phyloP scores from a whole-genome alignment of 2,329 filamentous ascomycete species.

The Sarocladium brachiariae region DNA sequence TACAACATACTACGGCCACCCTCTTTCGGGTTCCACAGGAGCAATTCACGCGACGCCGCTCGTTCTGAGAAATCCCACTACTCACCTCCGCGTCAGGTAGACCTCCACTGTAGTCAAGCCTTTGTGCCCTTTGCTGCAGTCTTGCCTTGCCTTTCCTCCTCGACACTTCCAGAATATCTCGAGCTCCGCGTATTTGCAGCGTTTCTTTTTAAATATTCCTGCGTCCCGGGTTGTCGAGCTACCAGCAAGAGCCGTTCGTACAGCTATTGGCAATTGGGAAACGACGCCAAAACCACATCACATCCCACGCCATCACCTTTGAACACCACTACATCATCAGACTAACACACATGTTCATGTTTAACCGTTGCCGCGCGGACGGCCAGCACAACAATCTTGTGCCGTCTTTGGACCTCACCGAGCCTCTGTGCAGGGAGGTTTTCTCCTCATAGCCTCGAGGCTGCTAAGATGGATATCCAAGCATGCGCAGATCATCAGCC shows the following conservation, averaged over 20 bases:
- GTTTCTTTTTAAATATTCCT: background rate
- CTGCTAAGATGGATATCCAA: slow-evolving; percentile 40
- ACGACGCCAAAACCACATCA: background rate
- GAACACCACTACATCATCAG: slow-evolving; percentile 1
- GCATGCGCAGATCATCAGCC: slow-evolving; percentile 52
- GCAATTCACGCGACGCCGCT: slow-evolving; percentile 19
- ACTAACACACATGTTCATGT: slow-evolving; percentile 50
- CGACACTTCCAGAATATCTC: background rate
- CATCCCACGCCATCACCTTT: background rate
- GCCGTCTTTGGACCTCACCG: slow-evolving; percentile 36
- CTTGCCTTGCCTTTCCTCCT: background rate
- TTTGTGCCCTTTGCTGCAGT: background rate
- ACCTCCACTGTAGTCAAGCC: background rate
- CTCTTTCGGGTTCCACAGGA: slow-evolving; percentile 29
- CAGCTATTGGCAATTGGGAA: background rate
- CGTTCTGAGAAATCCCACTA: slow-evolving; percentile 9
- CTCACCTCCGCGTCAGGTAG: slow-evolving; percentile 1
- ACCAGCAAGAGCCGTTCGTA: background rate
- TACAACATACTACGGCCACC: background rate
- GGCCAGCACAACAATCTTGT: slow-evolving; percentile 43
- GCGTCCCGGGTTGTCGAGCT: background rate
- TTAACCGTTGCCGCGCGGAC: slow-evolving; percentile 45
- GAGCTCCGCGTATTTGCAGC: background rate
- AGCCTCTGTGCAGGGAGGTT: slow-evolving; percentile 25
- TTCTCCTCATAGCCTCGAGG: slow-evolving; percentile 42